A percentile compares a stretch with the other conserved stretches of the same genome.
These are phyloP conservation scores for Pezicula neosporulosa DNA, from an alignment of 2,329 filamentous ascomycete genomes.

Conservation along the genomic window DNA sequence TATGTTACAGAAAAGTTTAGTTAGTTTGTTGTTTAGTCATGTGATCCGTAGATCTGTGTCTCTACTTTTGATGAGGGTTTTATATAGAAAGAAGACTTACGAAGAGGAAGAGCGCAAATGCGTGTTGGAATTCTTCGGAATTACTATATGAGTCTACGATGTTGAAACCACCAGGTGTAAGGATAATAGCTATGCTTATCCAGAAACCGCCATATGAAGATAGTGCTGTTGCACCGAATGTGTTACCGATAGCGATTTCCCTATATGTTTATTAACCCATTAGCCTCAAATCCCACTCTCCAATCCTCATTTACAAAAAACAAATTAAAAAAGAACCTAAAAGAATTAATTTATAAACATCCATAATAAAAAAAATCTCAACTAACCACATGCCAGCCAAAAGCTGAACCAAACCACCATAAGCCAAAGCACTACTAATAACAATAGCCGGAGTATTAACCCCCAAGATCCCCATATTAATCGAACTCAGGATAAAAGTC, in stretches of 20 bases:
- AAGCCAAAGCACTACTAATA: conserved; percentile 66
- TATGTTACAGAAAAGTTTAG: background rate
- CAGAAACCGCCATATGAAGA: conserved; percentile 85
- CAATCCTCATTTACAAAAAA: too few relatives aligned
- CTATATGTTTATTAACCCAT: conserved; percentile 39
- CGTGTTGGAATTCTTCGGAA: conserved; percentile 49
- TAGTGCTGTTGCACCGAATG: conserved; percentile 77
- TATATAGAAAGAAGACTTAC: conserved; percentile 2
- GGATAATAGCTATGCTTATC: conserved; percentile 70
- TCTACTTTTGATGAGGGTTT: background rate
- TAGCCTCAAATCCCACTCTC: too few relatives aligned
- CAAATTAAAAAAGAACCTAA: too few relatives aligned
- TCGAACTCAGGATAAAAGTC: conserved; percentile 72
- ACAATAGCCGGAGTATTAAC: conserved; percentile 62
- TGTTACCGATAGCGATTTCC: conserved; percentile 88
- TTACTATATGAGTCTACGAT: conserved; percentile 50
- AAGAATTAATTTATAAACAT: too few relatives aligned
- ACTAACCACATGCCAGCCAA: conserved; percentile 82
- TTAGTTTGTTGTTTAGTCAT: background rate
- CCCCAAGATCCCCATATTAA: conserved; percentile 66
- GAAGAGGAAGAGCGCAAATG: conserved; percentile 68
- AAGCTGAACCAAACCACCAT: conserved; percentile 76
- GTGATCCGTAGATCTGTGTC: background rate
- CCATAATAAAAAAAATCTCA: background rate
- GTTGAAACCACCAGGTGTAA: conserved; percentile 63